These are phyloP conservation scores for Sugiyamaella floridensis DNA, from an alignment of 805 yeast genomes.

Conservation along the genomic window DNA sequence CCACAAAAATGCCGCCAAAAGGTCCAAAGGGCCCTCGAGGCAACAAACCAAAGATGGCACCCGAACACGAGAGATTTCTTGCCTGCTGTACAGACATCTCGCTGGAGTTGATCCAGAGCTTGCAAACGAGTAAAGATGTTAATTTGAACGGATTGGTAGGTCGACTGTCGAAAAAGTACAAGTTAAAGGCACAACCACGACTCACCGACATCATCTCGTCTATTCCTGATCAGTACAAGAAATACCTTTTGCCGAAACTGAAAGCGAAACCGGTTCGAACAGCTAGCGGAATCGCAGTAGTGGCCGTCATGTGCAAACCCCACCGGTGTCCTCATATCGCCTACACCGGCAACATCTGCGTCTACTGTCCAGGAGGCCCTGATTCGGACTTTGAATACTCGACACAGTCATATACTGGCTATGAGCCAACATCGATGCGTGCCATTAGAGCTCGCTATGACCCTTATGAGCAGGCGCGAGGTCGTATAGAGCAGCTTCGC, in stretches of 20 bases:
- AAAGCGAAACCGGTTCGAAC: conserved; percentile 99
- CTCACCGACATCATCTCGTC: conserved; percentile 91
- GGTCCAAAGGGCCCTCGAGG: conserved; percentile 19
- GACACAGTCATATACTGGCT: conserved; percentile 96
- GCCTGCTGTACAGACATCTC: conserved; percentile 92
- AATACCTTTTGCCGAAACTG: conserved; percentile 81
- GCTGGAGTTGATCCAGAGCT: conserved; percentile 70
- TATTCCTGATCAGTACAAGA: conserved; percentile 92
- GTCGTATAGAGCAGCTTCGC: conserved; percentile 90
- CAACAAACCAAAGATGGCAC: conserved; percentile 62
- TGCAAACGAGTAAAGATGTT: conserved; percentile 67
- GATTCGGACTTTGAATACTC: conserved; percentile 97
- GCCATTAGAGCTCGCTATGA: conserved; percentile 98
- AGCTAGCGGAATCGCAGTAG: conserved; percentile 98
- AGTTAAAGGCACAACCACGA: conserved; percentile 85
- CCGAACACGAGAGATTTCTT: conserved; percentile 87
- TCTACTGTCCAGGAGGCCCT: conserved; percentile 98
- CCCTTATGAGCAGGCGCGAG: conserved; percentile 97
- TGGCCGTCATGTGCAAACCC: conserved; percentile 98
- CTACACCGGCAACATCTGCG: conserved; percentile 97
- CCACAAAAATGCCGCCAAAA: conserved; percentile 5
- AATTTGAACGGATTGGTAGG: conserved; percentile 87
- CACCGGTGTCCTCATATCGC: conserved; percentile 99
- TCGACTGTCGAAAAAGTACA: conserved; percentile 81
- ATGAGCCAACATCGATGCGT: conserved; percentile 98